Evolutionary conservation across 2,329 filamentous ascomycete species (phyloP).

Genomic region (Exserohilum turcica): DNA sequence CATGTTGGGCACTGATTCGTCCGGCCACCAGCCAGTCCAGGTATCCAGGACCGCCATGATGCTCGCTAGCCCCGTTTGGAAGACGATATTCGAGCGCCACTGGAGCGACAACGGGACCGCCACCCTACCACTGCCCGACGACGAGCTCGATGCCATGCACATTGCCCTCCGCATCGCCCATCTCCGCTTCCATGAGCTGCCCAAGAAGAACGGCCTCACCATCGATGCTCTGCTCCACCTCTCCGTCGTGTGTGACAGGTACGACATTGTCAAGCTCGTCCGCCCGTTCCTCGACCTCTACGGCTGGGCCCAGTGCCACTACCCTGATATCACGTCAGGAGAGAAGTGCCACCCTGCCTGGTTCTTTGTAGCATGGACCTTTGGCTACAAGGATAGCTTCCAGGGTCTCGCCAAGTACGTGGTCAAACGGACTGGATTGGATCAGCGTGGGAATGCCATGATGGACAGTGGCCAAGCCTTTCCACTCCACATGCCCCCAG

Average conservation of each 20-base stretch:
- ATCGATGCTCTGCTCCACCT: conserved; percentile 30
- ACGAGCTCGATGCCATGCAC: conserved; percentile 11
- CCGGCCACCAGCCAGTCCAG: conserved; percentile 14
- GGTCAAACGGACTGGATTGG: conserved; percentile 8
- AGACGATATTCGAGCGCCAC: conserved; percentile 21
- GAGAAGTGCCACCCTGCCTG: conserved; percentile 10
- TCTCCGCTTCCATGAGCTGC: conserved; percentile 13
- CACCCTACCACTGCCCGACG: conserved; percentile 31
- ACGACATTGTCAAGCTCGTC: conserved; percentile 36
- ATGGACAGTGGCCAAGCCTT: conserved; percentile 2
- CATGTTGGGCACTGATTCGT: conserved; percentile 10
- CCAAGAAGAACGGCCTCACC: conserved; percentile 14
- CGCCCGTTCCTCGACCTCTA: conserved; percentile 19
- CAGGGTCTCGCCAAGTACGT: conserved; percentile 9
- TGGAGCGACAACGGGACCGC: conserved; percentile 16
- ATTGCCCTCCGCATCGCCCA: conserved; percentile 11
- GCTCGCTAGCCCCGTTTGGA: conserved; percentile 28
- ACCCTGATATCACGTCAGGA: conserved; percentile 6
- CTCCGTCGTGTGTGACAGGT: conserved; percentile 40
- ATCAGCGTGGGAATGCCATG: conserved; percentile 1
- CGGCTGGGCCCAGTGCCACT: conserved; percentile 13
- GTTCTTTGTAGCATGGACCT: conserved; percentile 24
- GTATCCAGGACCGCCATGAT: conserved; percentile 19
- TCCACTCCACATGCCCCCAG: conserved; percentile 12
- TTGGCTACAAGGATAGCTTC: conserved; percentile 23